Conservation (phyloP, 768 basidiomycete genomes). For the Gymnopilus junonius region DNA sequence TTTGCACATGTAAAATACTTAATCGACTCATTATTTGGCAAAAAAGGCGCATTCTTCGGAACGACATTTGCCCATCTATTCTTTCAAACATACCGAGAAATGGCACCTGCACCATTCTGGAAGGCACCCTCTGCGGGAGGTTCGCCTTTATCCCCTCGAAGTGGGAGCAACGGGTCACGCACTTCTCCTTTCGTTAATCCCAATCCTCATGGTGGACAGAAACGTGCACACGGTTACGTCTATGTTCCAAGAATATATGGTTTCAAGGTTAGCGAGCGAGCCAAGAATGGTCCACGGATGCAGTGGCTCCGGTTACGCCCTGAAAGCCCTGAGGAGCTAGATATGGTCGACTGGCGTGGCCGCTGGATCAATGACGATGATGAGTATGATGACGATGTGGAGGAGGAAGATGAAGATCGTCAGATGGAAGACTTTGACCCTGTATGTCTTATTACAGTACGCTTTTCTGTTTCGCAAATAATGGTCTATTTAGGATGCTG, state of each 20-base stretch:
- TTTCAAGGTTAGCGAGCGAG: conserved; percentile 95
- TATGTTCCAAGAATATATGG: conserved; percentile 96
- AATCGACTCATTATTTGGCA: conserved; percentile 11
- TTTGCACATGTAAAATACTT: not conserved
- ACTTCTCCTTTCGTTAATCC: conserved; percentile 80
- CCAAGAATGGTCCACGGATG: conserved; percentile 96
- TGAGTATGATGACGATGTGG: conserved; percentile 67
- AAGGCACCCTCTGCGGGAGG: conserved; percentile 64
- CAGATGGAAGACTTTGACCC: conserved; percentile 90
- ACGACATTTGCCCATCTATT: conserved; percentile 98
- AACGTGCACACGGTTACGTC: conserved; percentile 82
- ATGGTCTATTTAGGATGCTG: conserved; percentile 46
- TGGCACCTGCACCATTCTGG: conserved; percentile 94
- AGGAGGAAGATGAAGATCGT: conserved; percentile 74
- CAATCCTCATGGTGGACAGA: conserved; percentile 88
- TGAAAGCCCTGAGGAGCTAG: conserved; percentile 77
- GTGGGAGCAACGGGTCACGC: conserved; percentile 51
- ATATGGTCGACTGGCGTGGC: conserved; percentile 89
- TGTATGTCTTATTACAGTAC: conserved; percentile 42
- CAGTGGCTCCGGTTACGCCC: conserved; percentile 93
- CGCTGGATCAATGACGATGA: conserved; percentile 78
- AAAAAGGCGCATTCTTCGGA: conserved; percentile 94
- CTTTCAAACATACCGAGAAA: conserved; percentile 96
- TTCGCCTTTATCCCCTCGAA: conserved; percentile 62
- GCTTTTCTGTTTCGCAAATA: not conserved